These are phyloP conservation scores for Trichoderma gamsii DNA, from an alignment of 495 filamentous ascomycete genomes.

Conservation along the genomic window DNA sequence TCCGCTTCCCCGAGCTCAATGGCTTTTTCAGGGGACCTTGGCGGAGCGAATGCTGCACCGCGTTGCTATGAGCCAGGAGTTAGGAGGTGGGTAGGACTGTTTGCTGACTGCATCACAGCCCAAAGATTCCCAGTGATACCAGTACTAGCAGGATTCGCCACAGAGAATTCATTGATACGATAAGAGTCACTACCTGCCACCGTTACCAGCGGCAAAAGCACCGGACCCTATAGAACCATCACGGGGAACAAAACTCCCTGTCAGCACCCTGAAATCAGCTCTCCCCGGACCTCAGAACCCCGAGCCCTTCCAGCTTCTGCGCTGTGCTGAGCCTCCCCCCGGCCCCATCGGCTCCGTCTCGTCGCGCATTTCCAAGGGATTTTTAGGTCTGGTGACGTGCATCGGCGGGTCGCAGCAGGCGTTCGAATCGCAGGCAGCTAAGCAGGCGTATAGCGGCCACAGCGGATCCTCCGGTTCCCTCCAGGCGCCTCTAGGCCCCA, in stretches of 20 bases:
- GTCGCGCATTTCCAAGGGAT: no score
- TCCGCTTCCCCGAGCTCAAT: neutral
- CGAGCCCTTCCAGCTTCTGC: no score
- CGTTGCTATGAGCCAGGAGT: neutral
- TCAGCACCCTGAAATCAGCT: no score
- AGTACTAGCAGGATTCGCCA: neutral
- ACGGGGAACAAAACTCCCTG: no score
- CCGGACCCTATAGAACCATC: no score
- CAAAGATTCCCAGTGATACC: neutral
- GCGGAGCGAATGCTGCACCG: no score
- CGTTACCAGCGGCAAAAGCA: no score
- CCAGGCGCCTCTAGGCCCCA: neutral
- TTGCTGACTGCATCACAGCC: slow-evolving; percentile 4
- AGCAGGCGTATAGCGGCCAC: neutral
- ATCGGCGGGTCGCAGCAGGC: neutral
- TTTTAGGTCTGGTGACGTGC: slow-evolving; percentile 11
- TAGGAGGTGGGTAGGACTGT: neutral
- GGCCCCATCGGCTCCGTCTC: no score
- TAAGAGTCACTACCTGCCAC: neutral
- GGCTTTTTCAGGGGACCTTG: neutral
- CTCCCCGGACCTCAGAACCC: no score
- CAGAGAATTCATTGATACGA: neutral
- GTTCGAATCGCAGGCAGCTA: neutral
- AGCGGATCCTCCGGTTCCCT: neutral
- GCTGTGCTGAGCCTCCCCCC: no score